phyloP scores from a whole-genome alignment of 345 rosid species.

The Litchi chinensis region DNA sequence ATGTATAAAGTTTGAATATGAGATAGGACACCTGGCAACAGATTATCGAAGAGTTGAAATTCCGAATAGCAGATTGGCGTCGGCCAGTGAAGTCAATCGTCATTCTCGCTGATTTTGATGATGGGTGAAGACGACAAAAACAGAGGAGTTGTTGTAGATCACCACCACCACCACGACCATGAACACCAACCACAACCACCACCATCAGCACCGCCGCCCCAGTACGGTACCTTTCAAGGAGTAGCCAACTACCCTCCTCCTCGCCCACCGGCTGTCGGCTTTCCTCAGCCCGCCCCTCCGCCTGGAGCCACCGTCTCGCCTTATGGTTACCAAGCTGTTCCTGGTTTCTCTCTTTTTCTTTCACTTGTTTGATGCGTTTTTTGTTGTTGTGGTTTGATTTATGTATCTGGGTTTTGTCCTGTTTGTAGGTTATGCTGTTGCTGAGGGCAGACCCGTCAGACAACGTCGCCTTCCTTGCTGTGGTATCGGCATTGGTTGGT shows the following conservation, averaged over 20 bases:
- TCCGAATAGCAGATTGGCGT: neutral
- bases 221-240: conserved; percentile 96
- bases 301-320: conserved; percentile 56
- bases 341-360: conserved; percentile 43
- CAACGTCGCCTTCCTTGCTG: conserved; percentile 82
- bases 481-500: conserved; percentile 90
- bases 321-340: conserved; percentile 73
- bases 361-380: neutral
- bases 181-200: conserved; percentile 10
- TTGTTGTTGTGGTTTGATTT: neutral
- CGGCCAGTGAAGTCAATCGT: too few relatives aligned
- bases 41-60: too few relatives aligned
- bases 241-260: conserved; percentile 85
- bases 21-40: too few relatives aligned
- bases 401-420: neutral
- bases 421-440: conserved; percentile 69
- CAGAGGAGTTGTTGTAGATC: conserved; percentile 38
- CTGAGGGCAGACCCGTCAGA: conserved; percentile 84
- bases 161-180: conserved; percentile 25
- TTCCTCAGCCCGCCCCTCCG: conserved; percentile 86
- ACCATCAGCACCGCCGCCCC: conserved; percentile 28
- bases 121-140: conserved; percentile 45
- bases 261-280: conserved; percentile 62
- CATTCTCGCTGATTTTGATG: too few relatives aligned
- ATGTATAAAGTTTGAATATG: too few relatives aligned